Base-by-base conservation (phyloP, 805 yeast genomes). In the Metschnikowia kunwiensis region DNA sequence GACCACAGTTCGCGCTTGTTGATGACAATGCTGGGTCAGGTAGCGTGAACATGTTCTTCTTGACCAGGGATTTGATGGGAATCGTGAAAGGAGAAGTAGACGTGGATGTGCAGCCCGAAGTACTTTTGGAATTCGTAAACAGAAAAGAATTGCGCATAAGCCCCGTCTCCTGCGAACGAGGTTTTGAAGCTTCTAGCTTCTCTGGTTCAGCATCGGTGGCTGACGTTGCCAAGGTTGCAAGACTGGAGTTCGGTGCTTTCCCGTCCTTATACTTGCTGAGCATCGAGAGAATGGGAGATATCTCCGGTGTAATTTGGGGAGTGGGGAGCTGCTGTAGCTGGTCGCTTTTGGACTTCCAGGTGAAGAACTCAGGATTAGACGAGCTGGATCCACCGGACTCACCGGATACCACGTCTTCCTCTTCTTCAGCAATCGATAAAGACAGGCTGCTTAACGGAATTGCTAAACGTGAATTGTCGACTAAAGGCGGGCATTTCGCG, bases 231-330 rank as follows among this genome's bases (percentile, higher is more conserved):
- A 8, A 14, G 5, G 10, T 18, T 6, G 38, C 11, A 4, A 15
- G 7, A 18, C 18, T 7, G 14, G 15, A 16, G 4, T 13, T 14
- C 7, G 29, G 3, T 16, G 2, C 8, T 14, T 34, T 29, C 10
- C 12, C 32, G 10, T 37, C 27, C 12, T 37, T 40, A 35, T 53
- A 52, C 34, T 57, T 56, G 36, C 55, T 53, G 27, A 60, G 50
- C 44, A 59, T 44, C 7, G 63, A 44, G 24, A 62, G 49, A 19
- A 60, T 51, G 8, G 68, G 68, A 2, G 63, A 58, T 49, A 62
- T 61, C 25, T 61, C 63, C 5, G 69, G 69, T 1, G 68, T 62
- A 11, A 59, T 49, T n/a, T 55, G 63, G 3, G 69, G 69, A 4
- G 63, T 54, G 3, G 64, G 62, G 12, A 61, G 48, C 30, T 34